Base-by-base conservation (phyloP, 108 stramenopile species). In the Ochromonas danica region DNA sequence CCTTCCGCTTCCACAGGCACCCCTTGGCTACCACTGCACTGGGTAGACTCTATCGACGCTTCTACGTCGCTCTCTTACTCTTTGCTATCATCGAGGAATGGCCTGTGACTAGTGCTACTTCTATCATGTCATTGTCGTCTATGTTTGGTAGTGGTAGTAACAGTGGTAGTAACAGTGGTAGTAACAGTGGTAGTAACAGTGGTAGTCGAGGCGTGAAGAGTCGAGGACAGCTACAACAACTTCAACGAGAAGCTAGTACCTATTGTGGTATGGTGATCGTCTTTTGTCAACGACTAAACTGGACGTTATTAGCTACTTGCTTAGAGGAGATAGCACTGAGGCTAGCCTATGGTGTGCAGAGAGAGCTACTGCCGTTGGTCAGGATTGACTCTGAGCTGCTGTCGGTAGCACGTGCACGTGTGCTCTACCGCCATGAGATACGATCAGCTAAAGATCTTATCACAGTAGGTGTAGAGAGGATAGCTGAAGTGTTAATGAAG, bases 41-140 rank as follows among this genome's bases (percentile, higher is more conserved):
- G 51, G 25, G 6, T 33, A 75, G 3, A 42, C 51, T 27, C 40
- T 75, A 75, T 41, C 6, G 25, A 75, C 14, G 72, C 6, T 75
- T 75, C 30, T 75, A 75, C 31, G 6, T 10, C 17, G 72, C 72
- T 10, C 3, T 75, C 10, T 27, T 75, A 10, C 25, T 75, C 3
- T 75, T 75, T 75, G 6, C 27, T 6, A 45, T 75, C 40, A 42
- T 75, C 10, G n/a, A 75, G 38, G 72, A 75, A 75, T 57, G 43
- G 72, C 72, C 72, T 10, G 10, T 42, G 36, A 42, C 43, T 27
- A 60, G 72, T 39, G 72, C 30, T 30, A 31, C 10, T 31, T 27
- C 6, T 42, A 31, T 42, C 25, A 38, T 27, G 6, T 6, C 14
- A 31, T 67, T 14, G 17, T 25, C 17, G 6, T 25, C 3, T 28